Conservation (phyloP, 179 eudicot species). For the Beta lomatogona region DNA sequence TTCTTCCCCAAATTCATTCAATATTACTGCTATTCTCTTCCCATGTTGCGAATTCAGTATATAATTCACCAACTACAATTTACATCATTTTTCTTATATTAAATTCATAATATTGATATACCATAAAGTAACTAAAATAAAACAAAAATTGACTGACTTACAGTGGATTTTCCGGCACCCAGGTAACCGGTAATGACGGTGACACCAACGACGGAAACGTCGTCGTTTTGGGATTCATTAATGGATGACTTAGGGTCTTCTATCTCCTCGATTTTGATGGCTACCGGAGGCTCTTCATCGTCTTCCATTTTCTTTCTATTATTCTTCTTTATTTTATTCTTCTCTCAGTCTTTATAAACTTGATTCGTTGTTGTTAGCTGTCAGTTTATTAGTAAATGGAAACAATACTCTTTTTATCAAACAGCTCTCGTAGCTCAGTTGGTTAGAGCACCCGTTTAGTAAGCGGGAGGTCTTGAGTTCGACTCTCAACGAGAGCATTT, state of each 20-base stretch:
- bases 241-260: constrained; percentile 16
- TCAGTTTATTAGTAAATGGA: no score
- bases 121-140: background rate
- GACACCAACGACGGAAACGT: constrained; percentile 72
- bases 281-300: constrained; percentile 78
- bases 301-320: constrained; percentile 43
- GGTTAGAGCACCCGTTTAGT: no score
- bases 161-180: constrained; percentile 96
- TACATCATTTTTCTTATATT: background rate
- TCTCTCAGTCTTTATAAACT: no score
- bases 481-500: no score
- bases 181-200: constrained; percentile 95
- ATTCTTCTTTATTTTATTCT: background rate
- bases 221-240: constrained; percentile 29
- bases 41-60: constrained; percentile 84
- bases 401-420: no score
- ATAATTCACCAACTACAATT: constrained; percentile 77
- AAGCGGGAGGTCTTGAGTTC: no score
- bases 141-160: constrained; percentile 25
- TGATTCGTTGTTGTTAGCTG: no score
- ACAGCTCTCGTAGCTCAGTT: no score
- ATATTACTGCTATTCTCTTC: constrained; percentile 87
- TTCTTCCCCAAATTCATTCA: constrained; percentile 96
- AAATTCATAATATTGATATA: background rate
- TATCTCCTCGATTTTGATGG: constrained; percentile 51